phyloP scores from a whole-genome alignment of 352 stramenopile genomes.

The Bremia lactucae region DNA sequence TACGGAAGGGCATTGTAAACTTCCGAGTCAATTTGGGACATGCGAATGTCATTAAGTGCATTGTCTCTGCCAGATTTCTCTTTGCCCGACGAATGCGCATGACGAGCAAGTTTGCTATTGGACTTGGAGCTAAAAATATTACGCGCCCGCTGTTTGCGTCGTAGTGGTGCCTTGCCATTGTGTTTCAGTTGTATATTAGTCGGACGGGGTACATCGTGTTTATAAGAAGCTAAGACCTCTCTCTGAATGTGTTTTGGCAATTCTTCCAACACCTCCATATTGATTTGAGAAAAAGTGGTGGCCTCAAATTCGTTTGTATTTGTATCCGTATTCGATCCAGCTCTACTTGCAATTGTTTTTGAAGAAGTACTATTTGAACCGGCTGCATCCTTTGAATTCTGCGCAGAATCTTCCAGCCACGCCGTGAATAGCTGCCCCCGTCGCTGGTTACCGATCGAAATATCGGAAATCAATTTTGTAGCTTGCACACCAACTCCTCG shows the following conservation, averaged over 20 bases:
- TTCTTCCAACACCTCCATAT: conserved; percentile 45
- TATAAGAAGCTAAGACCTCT: conserved; percentile 44
- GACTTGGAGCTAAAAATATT: conserved; percentile 29
- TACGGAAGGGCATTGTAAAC: conserved; percentile 67
- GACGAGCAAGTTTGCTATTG: conserved; percentile 6
- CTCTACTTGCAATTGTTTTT: conserved; percentile 7
- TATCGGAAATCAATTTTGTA: conserved; percentile 45
- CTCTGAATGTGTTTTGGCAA: conserved; percentile 39
- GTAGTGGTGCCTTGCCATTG: conserved; percentile 23
- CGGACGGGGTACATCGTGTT: conserved; percentile 1
- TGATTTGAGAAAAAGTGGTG: conserved; percentile 49
- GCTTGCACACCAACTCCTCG: conserved; percentile 69
- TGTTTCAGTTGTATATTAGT: conserved; percentile 6
- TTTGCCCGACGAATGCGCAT: background rate
- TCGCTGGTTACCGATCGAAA: conserved; percentile 5
- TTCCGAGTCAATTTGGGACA: conserved; percentile 73
- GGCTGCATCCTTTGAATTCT: conserved; percentile 1
- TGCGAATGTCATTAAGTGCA: conserved; percentile 50
- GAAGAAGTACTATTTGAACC: background rate
- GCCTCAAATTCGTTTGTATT: background rate
- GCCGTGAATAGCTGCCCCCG: conserved; percentile 38
- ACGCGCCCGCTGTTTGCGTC: conserved; percentile 9
- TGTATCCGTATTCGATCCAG: conserved; percentile 1
- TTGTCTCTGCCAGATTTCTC: conserved; percentile 9
- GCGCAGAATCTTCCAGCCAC: conserved; percentile 34